These are phyloP conservation scores for Exophiala lecanii-corni DNA, from an alignment of 2,329 filamentous ascomycete genomes.

Conservation along the genomic window DNA sequence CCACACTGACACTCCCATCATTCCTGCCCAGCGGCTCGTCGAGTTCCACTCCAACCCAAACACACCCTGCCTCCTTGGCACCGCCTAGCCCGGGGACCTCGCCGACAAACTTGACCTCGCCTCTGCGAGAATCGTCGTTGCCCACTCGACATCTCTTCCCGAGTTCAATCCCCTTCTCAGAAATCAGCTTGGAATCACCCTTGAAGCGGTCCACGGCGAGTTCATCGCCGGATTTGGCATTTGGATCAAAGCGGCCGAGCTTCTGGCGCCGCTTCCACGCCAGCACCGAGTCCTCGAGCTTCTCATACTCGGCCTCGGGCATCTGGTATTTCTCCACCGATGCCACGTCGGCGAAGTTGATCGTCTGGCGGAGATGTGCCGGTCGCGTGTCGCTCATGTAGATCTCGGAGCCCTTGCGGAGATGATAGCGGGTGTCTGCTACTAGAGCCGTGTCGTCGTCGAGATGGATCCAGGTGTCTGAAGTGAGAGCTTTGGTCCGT, in stretches of 20 bases:
- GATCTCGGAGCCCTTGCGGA: conserved; percentile 41
- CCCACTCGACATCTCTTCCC: conserved; percentile 63
- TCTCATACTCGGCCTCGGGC: conserved; percentile 79
- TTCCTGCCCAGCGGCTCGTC: conserved; percentile 65
- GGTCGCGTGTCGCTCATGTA: conserved; percentile 32
- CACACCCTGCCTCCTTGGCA: conserved; percentile 23
- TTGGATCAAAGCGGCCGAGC: conserved; percentile 91
- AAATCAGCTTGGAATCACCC: conserved; percentile 56
- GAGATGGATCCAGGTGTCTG: conserved; percentile 16
- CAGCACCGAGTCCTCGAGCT: conserved; percentile 79
- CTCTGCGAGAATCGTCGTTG: conserved; percentile 64
- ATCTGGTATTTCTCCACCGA: conserved; percentile 86
- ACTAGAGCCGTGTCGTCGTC: conserved; percentile 13
- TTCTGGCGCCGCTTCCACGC: conserved; percentile 95
- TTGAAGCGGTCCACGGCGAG: conserved; percentile 65
- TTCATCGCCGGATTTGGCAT: conserved; percentile 64
- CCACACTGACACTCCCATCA: conserved; percentile 49
- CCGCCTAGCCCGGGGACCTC: conserved; percentile 31
- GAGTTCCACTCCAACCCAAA: conserved; percentile 41
- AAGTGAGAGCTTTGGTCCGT: conserved; percentile 53
- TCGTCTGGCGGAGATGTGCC: conserved; percentile 66
- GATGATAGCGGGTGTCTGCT: conserved; percentile 26
- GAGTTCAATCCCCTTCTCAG: conserved; percentile 60
- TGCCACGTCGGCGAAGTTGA: conserved; percentile 74
- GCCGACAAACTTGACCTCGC: conserved; percentile 44